Base-by-base conservation (phyloP, 148 eudicot genomes). In the Vaccinium vitisidaea region DNA sequence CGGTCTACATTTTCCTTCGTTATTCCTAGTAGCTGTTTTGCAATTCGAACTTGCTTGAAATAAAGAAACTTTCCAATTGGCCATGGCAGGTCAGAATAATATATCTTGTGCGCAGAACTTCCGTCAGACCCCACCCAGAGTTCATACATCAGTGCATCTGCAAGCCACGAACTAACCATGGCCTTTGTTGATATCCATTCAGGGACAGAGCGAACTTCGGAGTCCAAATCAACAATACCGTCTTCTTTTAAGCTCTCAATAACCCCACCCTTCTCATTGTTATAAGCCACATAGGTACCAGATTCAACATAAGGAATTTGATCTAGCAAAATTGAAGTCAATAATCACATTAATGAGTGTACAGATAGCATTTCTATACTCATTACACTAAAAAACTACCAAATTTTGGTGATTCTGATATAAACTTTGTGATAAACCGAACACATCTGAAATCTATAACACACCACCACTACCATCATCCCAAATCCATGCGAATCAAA, bases 191-290 rank as follows among this genome's bases (percentile, higher is more conserved):
- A 88, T 87, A 94, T 75, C 98, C 98, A 96, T 85, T 96, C 98
- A 2, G 98, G 94, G 49, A 94, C 75, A 21, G 86, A 83, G 78
- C 77, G 81, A 82, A 91, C 90, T 73, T 84, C 89, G 21, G 92
- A 87, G 86, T 96, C 98, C 94, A 96, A 84, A 89, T 94, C 90
- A 87, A 87, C 88, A 85, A 96, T 88, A 76, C 94, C 91, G 80
- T 92, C 94, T 87, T 93, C 91, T 88, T 91, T 96, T 80, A 96
- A 87, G 83, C 86, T 86, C 79, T 92, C 91, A 81, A 96, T 94
- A 50, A 93, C 94, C 67, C 99, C 99, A 71, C 96, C 92, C 67
- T 93, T 94, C 90, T 96, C 99, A 79, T 96, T 94, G 88, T 94
- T 91, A 87, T 87, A 96, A 75, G 96, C 95, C 88, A 94, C 97